phyloP scores from a whole-genome alignment of 2,329 filamentous ascomycete species.

The Beauveria varroae region DNA sequence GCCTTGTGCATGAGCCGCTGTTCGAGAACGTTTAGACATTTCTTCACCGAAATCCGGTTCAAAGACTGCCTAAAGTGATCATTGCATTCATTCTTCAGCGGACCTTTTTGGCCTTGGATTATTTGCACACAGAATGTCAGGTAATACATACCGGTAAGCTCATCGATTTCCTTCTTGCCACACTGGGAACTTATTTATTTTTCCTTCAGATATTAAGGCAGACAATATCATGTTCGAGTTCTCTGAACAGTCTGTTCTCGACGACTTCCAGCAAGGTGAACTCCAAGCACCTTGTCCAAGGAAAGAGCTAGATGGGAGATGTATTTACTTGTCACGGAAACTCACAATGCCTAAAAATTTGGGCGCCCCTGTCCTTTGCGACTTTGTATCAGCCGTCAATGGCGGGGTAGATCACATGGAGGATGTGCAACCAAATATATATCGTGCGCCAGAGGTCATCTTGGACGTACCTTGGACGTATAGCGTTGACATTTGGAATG shows the following conservation, averaged over 20 bases:
- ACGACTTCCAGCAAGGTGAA: conserved; percentile 27
- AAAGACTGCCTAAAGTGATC: neutral
- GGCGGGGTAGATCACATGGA: conserved; percentile 27
- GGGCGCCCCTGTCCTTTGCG: conserved; percentile 35
- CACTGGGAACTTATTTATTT: no score
- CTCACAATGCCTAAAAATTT: conserved; percentile 25
- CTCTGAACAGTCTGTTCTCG: neutral
- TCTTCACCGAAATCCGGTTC: neutral
- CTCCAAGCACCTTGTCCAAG: conserved; percentile 27
- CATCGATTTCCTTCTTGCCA: no score
- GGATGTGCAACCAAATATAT: conserved; percentile 20
- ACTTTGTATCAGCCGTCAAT: conserved; percentile 39
- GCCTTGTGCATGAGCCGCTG: neutral
- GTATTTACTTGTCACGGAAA: conserved; percentile 23
- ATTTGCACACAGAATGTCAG: conserved; percentile 36
- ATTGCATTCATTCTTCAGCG: conserved; percentile 28
- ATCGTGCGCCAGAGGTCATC: no score
- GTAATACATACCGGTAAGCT: conserved; percentile 37
- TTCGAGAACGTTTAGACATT: neutral
- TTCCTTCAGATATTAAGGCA: neutral
- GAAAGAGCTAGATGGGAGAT: conserved; percentile 30
- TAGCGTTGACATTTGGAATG: conserved; percentile 43
- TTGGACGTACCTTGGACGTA: neutral
- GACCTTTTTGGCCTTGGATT: conserved; percentile 37
- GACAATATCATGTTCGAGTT: conserved; percentile 26